Percentiles rank a stretch among this genome's conserved stretches.
Conservation (phyloP, 495 filamentous ascomycete species). For the Lasiosphaeria miniovina region DNA sequence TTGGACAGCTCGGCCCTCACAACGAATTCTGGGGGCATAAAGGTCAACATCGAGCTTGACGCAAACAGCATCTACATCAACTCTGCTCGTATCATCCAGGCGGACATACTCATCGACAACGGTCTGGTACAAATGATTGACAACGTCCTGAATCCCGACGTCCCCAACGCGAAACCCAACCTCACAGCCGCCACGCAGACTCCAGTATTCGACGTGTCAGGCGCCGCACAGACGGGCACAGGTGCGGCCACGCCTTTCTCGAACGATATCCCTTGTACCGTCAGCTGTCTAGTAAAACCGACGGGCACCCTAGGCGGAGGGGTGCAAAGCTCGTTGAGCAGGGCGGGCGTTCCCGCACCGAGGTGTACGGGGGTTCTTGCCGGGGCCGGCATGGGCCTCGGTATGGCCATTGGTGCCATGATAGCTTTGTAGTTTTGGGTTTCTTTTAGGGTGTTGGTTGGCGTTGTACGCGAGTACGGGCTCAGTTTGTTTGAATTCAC, state of each 20-base stretch:
- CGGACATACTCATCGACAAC: constrained; percentile 59
- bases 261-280: constrained; percentile 31
- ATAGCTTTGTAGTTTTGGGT: constrained; percentile 1
- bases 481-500: neutral
- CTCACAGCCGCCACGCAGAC: constrained; percentile 38
- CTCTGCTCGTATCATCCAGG: constrained; percentile 48
- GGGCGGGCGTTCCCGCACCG: constrained; percentile 6
- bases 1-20: constrained; percentile 24
- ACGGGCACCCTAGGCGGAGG: constrained; percentile 1
- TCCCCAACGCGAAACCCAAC: constrained; percentile 38
- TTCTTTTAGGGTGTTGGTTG: neutral
- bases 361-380: constrained; percentile 21
- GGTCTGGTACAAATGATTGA: constrained; percentile 67
- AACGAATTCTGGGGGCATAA: constrained; percentile 35
- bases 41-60: constrained; percentile 27
- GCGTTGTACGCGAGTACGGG: neutral
- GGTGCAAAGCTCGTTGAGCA: constrained; percentile 3
- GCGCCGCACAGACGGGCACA: constrained; percentile 15
- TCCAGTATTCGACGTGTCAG: constrained; percentile 37
- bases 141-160: constrained; percentile 58
- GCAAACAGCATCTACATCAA: constrained; percentile 39
- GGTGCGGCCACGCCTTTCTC: constrained; percentile 22
- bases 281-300: constrained; percentile 21
- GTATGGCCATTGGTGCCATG: constrained; percentile 15
- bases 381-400: constrained; percentile 10